phyloP scores from a whole-genome alignment of 2,329 filamentous ascomycete species.

The Grosmannia clavigera region DNA sequence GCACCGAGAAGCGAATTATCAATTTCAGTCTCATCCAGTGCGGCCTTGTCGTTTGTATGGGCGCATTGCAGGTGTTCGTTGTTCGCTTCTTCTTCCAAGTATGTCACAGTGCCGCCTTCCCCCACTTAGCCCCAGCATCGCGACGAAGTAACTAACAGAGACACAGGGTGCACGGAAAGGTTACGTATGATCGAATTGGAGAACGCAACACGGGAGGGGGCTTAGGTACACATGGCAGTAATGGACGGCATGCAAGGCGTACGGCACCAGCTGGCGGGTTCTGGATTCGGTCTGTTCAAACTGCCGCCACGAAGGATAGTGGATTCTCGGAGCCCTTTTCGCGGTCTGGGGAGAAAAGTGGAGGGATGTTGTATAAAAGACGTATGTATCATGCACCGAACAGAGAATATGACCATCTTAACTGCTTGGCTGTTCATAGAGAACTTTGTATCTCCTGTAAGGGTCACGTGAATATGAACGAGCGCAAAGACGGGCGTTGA shows the following conservation, averaged over 20 bases:
- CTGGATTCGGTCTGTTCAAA: not conserved
- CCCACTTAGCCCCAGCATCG: not conserved
- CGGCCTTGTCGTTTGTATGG: conserved; percentile 87
- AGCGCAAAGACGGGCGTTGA: too few relatives aligned
- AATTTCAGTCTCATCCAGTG: conserved; percentile 95
- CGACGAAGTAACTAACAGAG: not conserved
- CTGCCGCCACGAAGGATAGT: not conserved
- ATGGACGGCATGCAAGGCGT: conserved; percentile 1
- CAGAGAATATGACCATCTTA: not conserved
- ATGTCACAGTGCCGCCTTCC: conserved; percentile 12
- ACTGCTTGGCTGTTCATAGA: not conserved
- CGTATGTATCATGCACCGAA: not conserved
- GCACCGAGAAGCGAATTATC: conserved; percentile 90
- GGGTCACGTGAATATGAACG: not conserved
- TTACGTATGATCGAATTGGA: conserved; percentile 41
- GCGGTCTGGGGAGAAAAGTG: not conserved
- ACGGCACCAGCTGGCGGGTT: conserved; percentile 1
- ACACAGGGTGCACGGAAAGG: conserved; percentile 52
- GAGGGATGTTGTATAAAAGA: not conserved
- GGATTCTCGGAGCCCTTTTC: not conserved
- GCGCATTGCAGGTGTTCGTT: conserved; percentile 89
- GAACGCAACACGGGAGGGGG: not conserved
- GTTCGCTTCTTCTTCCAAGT: conserved; percentile 98
- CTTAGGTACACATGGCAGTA: not conserved
- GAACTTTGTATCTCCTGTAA: not conserved